phyloP scores from a whole-genome alignment of 352 stramenopile genomes.

The Globisporangium sylvaticum region DNA sequence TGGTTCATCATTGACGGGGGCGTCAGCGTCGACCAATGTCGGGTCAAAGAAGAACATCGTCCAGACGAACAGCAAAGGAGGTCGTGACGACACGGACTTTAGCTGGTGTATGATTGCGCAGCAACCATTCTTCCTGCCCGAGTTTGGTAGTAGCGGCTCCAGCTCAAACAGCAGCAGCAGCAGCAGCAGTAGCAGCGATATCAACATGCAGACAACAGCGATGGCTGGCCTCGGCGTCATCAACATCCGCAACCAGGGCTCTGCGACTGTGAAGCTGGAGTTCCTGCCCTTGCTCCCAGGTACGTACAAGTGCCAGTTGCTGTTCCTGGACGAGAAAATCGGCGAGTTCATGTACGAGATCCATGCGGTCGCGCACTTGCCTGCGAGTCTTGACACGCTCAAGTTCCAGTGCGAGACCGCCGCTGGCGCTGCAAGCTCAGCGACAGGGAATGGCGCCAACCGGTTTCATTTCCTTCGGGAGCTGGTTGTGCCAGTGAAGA shows the following conservation, averaged over 20 bases:
- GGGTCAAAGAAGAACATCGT: background rate
- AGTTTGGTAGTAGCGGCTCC: slow-evolving; percentile 34
- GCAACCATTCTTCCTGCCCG: slow-evolving; percentile 70
- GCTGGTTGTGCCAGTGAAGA: slow-evolving; percentile 80
- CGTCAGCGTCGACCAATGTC: background rate
- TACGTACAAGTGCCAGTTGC: slow-evolving; percentile 86
- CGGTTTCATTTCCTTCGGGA: slow-evolving; percentile 63
- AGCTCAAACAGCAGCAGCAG: slow-evolving; percentile 5
- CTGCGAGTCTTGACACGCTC: slow-evolving; percentile 66
- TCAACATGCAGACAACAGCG: slow-evolving; percentile 7
- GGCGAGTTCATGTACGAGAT: slow-evolving; percentile 95
- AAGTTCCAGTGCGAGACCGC: slow-evolving; percentile 74
- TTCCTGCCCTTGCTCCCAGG: slow-evolving; percentile 88
- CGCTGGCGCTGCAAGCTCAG: slow-evolving; percentile 4
- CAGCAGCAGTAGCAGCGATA: slow-evolving; percentile 9
- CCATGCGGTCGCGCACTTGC: slow-evolving; percentile 74
- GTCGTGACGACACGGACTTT: slow-evolving; percentile 34
- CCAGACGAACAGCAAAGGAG: slow-evolving; percentile 21
- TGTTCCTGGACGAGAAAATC: slow-evolving; percentile 90
- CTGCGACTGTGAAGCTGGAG: slow-evolving; percentile 76
- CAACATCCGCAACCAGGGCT: slow-evolving; percentile 48
- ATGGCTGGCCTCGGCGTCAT: slow-evolving; percentile 23
- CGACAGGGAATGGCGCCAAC: slow-evolving; percentile 2
- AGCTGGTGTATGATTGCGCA: slow-evolving; percentile 65
- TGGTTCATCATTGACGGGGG: background rate